A percentile compares a stretch with the other conserved stretches of the same genome.
Evolutionary conservation across 305 asterid species (phyloP).

Genomic region (Fraxinus dipetala): DNA sequence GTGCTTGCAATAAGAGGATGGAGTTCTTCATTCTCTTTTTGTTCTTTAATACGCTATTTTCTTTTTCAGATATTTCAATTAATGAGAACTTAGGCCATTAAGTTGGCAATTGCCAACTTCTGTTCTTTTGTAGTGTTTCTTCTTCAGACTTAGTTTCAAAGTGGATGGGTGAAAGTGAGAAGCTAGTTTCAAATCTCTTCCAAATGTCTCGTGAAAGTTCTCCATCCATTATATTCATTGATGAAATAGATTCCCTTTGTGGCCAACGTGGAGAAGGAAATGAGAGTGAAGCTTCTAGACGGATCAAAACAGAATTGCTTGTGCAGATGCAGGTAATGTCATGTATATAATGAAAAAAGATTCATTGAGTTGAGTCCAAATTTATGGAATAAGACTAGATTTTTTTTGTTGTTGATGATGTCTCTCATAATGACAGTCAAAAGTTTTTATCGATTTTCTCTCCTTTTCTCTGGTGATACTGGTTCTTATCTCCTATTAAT

Average conservation of each 20-base stretch:
- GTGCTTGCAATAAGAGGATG: neutral
- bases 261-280: slow-evolving; percentile 98
- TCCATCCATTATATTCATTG: slow-evolving; percentile 86
- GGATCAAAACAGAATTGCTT: slow-evolving; percentile 88
- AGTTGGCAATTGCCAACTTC: slow-evolving; percentile 66
- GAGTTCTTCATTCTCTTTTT: neutral
- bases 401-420: neutral
- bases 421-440: neutral
- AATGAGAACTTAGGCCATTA: slow-evolving; percentile 34
- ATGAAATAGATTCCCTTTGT: slow-evolving; percentile 90
- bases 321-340: slow-evolving; percentile 95
- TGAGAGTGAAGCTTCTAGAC: slow-evolving; percentile 94
- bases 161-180: slow-evolving; percentile 99
- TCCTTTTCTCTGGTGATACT: neutral
- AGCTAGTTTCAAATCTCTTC: slow-evolving; percentile 91
- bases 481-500: neutral
- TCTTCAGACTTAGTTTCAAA: slow-evolving; percentile 96
- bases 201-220: slow-evolving; percentile 98
- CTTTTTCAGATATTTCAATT: slow-evolving; percentile 19
- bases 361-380: neutral
- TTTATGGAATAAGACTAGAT: neutral
- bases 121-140: slow-evolving; percentile 69
- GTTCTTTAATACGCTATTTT: slow-evolving; percentile 12
- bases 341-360: neutral
- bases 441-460: neutral